phyloP scores from a whole-genome alignment of 1,284 basidiomycete genomes.

The Leccinum olivaceoglutinosum region DNA sequence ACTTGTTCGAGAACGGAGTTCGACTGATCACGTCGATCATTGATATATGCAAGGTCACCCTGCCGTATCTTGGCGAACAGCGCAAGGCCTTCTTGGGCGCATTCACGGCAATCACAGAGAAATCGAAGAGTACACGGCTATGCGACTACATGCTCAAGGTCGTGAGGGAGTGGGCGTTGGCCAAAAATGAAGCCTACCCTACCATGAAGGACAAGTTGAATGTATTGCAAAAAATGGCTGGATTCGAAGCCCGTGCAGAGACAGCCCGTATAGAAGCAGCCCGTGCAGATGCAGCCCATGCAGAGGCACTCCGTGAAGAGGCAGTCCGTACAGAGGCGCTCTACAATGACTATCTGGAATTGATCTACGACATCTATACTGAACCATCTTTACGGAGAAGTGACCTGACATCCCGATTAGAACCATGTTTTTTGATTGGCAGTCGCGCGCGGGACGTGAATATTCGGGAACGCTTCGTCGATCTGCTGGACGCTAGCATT shows the following conservation, averaged over 20 bases:
- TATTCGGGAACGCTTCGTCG: conserved; percentile 85
- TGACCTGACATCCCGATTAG: conserved; percentile 90
- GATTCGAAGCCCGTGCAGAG: conserved; percentile 70
- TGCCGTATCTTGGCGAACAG: conserved; percentile 65
- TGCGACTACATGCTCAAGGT: conserved; percentile 88
- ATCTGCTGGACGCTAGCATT: conserved; percentile 87
- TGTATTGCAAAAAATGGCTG: conserved; percentile 86
- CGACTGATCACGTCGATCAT: conserved; percentile 63
- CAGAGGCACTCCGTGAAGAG: conserved; percentile 30
- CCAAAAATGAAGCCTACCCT: conserved; percentile 80
- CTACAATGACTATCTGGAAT: conserved; percentile 82
- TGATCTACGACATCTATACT: conserved; percentile 94
- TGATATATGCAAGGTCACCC: conserved; percentile 66
- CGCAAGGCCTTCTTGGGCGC: conserved; percentile 69
- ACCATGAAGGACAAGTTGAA: conserved; percentile 96
- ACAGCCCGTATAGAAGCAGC: too few relatives aligned
- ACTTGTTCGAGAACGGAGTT: conserved; percentile 53
- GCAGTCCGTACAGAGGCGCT: conserved; percentile 41
- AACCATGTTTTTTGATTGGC: conserved; percentile 91
- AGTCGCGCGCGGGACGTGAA: conserved; percentile 80
- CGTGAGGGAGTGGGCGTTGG: conserved; percentile 84
- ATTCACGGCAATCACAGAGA: conserved; percentile 83
- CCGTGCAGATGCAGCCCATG: too few relatives aligned
- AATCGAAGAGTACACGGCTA: conserved; percentile 80
- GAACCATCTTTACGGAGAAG: conserved; percentile 83